phyloP scores from a whole-genome alignment of 345 rosid genomes.

The Boechera divaricarpa region DNA sequence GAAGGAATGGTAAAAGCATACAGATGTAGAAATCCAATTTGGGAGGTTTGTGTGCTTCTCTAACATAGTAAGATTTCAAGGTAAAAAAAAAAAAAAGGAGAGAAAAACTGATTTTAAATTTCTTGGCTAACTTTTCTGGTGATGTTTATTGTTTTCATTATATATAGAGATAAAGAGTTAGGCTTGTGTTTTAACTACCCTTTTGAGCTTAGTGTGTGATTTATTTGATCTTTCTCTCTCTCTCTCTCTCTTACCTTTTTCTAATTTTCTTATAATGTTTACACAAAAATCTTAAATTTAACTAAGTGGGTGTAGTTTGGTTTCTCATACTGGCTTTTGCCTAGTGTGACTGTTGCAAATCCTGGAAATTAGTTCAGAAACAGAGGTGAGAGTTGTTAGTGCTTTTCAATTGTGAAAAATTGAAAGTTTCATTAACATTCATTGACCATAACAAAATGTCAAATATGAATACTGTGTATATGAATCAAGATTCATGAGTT shows the following conservation, averaged over 20 bases:
- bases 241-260: too few relatives aligned
- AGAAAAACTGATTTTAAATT: not conserved
- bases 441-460: not conserved
- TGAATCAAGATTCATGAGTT: not conserved
- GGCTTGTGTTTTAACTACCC: slow-evolving; percentile 19
- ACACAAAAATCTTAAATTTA: too few relatives aligned
- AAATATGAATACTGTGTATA: too few relatives aligned
- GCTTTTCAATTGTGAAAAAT: too few relatives aligned
- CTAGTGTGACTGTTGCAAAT: not conserved
- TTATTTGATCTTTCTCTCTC: slow-evolving; percentile 17
- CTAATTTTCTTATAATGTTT: too few relatives aligned
- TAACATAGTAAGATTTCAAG: slow-evolving; percentile 37
- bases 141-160: slow-evolving; percentile 14
- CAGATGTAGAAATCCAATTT: slow-evolving; percentile 34
- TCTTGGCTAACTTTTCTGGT: slow-evolving; percentile 23
- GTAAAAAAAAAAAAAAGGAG: not conserved
- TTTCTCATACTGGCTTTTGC: too few relatives aligned
- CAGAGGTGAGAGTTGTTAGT: not conserved
- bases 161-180: slow-evolving; percentile 20
- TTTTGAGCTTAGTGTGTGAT: slow-evolving; percentile 8
- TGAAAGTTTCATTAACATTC: not conserved
- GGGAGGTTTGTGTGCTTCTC: slow-evolving; percentile 37
- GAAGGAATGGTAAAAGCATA: slow-evolving; percentile 32
- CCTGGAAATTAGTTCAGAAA: not conserved
- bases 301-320: too few relatives aligned